phyloP scores from a whole-genome alignment of 2,329 filamentous ascomycete species.

The Dryadomyces sulphureus region DNA sequence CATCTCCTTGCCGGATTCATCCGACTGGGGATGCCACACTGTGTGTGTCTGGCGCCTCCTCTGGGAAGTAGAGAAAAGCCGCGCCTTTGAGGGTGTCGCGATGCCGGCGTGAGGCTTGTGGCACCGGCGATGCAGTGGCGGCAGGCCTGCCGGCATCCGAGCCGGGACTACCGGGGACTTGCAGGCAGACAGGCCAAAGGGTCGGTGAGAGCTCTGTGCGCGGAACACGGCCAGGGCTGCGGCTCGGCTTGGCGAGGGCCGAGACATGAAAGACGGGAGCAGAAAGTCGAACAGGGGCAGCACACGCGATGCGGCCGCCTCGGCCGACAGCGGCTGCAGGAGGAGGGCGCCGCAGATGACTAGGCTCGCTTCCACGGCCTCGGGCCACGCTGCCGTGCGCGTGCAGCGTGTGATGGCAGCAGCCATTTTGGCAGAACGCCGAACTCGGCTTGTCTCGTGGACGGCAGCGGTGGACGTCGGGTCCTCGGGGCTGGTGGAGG shows the following conservation, averaged over 20 bases:
- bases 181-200: too few relatives aligned
- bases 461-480: not conserved
- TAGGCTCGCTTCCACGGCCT: not conserved
- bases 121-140: not conserved
- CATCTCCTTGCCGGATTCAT: slow-evolving; percentile 78
- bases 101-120: not conserved
- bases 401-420: not conserved
- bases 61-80: slow-evolving; percentile 23
- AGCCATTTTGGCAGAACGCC: not conserved
- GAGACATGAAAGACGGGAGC: not conserved
- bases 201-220: too few relatives aligned
- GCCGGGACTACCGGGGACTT: not conserved
- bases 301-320: not conserved
- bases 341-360: not conserved
- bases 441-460: not conserved
- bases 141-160: too few relatives aligned
- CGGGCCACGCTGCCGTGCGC: not conserved
- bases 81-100: not conserved
- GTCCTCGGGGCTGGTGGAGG: not conserved
- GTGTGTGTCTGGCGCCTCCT: slow-evolving; percentile 28
- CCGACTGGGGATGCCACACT: slow-evolving; percentile 56
- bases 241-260: not conserved
- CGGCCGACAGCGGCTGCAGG: not conserved
- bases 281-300: not conserved
- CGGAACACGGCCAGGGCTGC: too few relatives aligned